A percentile compares a stretch with the other conserved stretches of the same genome.
These are phyloP conservation scores for Cladosporium sp. DNA, from an alignment of 2,329 filamentous ascomycete genomes.

Conservation along the genomic window DNA sequence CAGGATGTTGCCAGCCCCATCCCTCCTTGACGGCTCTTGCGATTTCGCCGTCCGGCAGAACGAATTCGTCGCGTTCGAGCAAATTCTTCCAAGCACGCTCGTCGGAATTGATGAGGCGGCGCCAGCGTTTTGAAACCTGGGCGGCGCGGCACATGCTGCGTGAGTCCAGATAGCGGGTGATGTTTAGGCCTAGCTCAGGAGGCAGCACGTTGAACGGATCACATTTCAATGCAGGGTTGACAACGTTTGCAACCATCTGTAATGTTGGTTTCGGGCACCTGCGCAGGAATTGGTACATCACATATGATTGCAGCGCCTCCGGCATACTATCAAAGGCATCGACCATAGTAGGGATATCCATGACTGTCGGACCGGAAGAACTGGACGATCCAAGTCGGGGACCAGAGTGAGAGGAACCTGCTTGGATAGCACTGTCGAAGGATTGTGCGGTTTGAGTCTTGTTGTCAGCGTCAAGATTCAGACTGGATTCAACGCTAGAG, in stretches of 20 bases:
- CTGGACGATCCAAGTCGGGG: slow-evolving; percentile 12
- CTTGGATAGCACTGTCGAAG: background rate
- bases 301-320: slow-evolving; percentile 84
- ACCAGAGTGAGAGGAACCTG: background rate
- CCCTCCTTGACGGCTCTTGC: slow-evolving; percentile 82
- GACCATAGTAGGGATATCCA: slow-evolving; percentile 81
- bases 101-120: slow-evolving; percentile 83
- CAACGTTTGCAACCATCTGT: slow-evolving; percentile 81
- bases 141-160: slow-evolving; percentile 84
- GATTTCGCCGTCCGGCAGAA: slow-evolving; percentile 74
- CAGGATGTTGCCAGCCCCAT: slow-evolving; percentile 94
- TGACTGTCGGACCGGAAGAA: slow-evolving; percentile 40
- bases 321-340: slow-evolving; percentile 90
- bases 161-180: slow-evolving; percentile 80
- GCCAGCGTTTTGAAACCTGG: slow-evolving; percentile 92
- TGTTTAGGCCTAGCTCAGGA: slow-evolving; percentile 78
- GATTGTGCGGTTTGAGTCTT: slow-evolving; percentile 21
- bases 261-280: slow-evolving; percentile 84
- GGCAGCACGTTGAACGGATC: slow-evolving; percentile 85
- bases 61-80: slow-evolving; percentile 78
- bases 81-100: slow-evolving; percentile 95
- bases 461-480: slow-evolving; percentile 31
- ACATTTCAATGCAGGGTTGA: slow-evolving; percentile 91
- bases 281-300: slow-evolving; percentile 93
- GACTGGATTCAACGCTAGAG: slow-evolving; percentile 28